A percentile compares a stretch with the other conserved stretches of the same genome.
These are phyloP conservation scores for Datisca glomerata DNA, from an alignment of 306 rosid genomes.

Conservation along the genomic window DNA sequence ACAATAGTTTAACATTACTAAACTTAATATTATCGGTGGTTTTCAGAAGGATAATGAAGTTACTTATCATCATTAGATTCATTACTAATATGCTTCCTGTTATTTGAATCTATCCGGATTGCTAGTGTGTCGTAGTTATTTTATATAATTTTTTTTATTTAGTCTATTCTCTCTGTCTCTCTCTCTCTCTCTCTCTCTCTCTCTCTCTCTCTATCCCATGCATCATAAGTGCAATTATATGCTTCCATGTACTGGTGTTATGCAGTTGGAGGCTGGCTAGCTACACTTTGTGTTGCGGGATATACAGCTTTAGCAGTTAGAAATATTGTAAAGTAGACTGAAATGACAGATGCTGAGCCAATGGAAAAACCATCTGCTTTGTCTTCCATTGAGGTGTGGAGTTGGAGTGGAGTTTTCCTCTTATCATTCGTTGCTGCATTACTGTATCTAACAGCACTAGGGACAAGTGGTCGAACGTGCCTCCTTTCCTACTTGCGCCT, in stretches of 20 bases:
- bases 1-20: no score
- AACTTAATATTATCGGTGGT: no score
- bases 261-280: constrained; percentile 94
- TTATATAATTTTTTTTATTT: no score
- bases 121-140: no score
- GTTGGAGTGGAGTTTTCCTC: constrained; percentile 61
- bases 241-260: constrained; percentile 9
- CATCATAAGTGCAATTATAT: constrained; percentile 2
- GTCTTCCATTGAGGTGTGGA: constrained; percentile 59
- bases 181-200: no score
- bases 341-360: constrained; percentile 81
- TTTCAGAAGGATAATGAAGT: no score
- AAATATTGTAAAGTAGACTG: constrained; percentile 73
- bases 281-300: constrained; percentile 83
- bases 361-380: constrained; percentile 82
- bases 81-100: no score
- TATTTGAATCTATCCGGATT: no score
- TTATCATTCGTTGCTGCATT: constrained; percentile 56
- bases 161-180: no score
- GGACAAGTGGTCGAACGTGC: constrained; percentile 81
- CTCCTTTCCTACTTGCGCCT: constrained; percentile 93
- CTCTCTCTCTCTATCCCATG: neutral
- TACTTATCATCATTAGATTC: no score
- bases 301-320: constrained; percentile 71
- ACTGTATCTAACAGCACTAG: constrained; percentile 53